A percentile compares a stretch with the other conserved stretches of the same genome.
Conservation (phyloP, 2,329 filamentous ascomycete species). For the Xylaria polymorpha region DNA sequence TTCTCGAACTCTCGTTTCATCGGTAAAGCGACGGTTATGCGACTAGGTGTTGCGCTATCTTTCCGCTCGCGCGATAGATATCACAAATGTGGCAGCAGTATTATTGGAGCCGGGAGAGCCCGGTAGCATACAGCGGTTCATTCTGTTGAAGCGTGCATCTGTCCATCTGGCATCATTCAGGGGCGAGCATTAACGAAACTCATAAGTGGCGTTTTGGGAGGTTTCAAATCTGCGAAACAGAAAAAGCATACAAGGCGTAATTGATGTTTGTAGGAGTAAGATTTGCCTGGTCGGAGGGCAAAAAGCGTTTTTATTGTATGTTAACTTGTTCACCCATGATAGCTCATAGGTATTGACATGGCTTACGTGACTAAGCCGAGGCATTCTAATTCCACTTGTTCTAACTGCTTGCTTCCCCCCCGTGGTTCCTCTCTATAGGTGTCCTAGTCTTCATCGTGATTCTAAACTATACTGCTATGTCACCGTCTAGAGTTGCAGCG, state of each 20-base stretch:
- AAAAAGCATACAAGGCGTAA: slow-evolving; percentile 38
- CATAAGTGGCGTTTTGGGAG: slow-evolving; percentile 36
- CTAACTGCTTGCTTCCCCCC: not conserved
- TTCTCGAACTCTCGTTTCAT: not conserved
- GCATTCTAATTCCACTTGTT: not conserved
- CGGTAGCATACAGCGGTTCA: slow-evolving; percentile 20
- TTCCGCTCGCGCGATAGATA: slow-evolving; percentile 10
- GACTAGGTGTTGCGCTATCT: not conserved
- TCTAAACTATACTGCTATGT: not conserved
- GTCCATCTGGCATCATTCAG: slow-evolving; percentile 34
- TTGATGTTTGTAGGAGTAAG: slow-evolving; percentile 34
- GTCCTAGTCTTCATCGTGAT: not conserved
- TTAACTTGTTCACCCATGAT: slow-evolving; percentile 16
- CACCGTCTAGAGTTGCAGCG: slow-evolving; percentile 24
- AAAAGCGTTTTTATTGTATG: slow-evolving; percentile 23
- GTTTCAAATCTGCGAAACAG: slow-evolving; percentile 21
- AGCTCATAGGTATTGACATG: slow-evolving; percentile 21
- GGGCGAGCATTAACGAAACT: slow-evolving; percentile 38
- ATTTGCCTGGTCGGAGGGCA: not conserved
- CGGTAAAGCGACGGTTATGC: not conserved
- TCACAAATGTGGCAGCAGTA: slow-evolving; percentile 15
- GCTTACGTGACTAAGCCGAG: slow-evolving; percentile 7
- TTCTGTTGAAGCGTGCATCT: slow-evolving; percentile 32
- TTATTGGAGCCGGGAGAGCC: slow-evolving; percentile 4
- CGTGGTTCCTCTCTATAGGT: not conserved